Conservation (phyloP, 2,329 filamentous ascomycete species). For the Cercospora janseana region DNA sequence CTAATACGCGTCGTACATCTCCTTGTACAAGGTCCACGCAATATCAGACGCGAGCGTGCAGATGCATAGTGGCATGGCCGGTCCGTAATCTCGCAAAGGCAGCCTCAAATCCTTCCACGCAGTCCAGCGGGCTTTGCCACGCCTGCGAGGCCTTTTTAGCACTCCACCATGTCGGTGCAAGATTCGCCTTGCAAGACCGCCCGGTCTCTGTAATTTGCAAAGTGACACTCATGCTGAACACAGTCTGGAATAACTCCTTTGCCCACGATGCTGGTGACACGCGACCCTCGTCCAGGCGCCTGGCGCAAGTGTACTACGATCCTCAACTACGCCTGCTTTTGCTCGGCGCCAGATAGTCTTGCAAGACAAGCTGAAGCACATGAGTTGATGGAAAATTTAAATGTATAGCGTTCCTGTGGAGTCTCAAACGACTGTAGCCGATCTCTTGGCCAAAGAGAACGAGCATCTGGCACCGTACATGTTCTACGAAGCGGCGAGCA, state of each 20-base stretch:
- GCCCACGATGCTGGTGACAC: neutral
- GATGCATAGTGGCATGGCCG: no score
- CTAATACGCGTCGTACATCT: no score
- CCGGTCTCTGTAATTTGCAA: no score
- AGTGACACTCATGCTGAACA: no score
- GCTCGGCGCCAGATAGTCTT: neutral
- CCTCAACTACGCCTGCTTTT: conserved; percentile 11
- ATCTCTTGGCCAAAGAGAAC: conserved; percentile 9
- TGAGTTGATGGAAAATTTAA: conserved; percentile 8
- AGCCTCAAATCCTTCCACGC: conserved; percentile 11
- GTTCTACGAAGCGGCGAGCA: conserved; percentile 14
- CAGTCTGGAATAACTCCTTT: no score
- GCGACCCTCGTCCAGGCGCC: conserved; percentile 2
- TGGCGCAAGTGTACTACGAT: conserved; percentile 4
- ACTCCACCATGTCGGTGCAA: no score
- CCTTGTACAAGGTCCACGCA: no score
- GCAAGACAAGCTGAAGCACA: conserved; percentile 3
- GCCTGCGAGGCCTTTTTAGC: neutral
- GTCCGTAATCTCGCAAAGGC: no score
- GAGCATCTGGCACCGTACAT: conserved; percentile 12
- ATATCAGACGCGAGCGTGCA: no score
- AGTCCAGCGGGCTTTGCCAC: conserved; percentile 5
- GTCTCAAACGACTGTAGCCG: conserved; percentile 8
- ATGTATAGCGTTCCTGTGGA: conserved; percentile 8
- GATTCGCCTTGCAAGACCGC: neutral